These are phyloP conservation scores for Boletus huronensis DNA, from an alignment of 768 basidiomycete genomes.

Conservation along the genomic window DNA sequence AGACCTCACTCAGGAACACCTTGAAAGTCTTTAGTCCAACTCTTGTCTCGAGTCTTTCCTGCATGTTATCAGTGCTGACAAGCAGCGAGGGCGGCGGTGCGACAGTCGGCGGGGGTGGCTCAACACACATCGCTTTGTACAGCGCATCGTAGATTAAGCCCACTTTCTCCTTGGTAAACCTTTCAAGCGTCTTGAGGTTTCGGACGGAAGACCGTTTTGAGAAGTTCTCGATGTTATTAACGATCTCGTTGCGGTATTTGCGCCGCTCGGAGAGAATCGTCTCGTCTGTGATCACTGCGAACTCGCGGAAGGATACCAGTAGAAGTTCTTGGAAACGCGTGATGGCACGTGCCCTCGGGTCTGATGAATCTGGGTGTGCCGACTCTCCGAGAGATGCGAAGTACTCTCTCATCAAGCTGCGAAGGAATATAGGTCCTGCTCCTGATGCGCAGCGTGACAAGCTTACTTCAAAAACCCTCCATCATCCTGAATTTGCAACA, in stretches of 20 bases:
- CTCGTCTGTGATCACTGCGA: conserved; percentile 94
- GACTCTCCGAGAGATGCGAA: conserved; percentile 92
- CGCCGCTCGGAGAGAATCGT: conserved; percentile 84
- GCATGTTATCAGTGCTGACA: conserved; percentile 52
- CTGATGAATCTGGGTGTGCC: conserved; percentile 84
- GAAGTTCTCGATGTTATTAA: conserved; percentile 91
- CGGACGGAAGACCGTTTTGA: conserved; percentile 88
- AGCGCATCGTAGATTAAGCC: conserved; percentile 91
- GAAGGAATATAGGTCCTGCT: neutral
- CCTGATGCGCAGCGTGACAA: neutral
- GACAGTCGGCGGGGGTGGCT: conserved; percentile 59
- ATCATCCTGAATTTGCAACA: conserved; percentile 93
- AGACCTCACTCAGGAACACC: conserved; percentile 86
- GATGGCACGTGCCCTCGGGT: conserved; percentile 88
- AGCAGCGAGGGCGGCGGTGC: conserved; percentile 51
- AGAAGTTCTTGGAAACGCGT: conserved; percentile 97
- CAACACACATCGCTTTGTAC: conserved; percentile 78
- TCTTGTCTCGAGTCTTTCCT: conserved; percentile 85
- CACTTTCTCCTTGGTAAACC: conserved; percentile 83
- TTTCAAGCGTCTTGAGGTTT: conserved; percentile 73
- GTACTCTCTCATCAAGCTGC: conserved; percentile 90
- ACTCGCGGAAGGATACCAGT: conserved; percentile 96
- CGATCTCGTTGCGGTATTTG: conserved; percentile 83
- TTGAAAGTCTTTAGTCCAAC: conserved; percentile 84
- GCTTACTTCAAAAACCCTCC: conserved; percentile 91